Evolutionary conservation across 2,329 filamentous ascomycete genomes (phyloP), one percentile per base, ranked within the genome.

Genomic region (Graphium sp.): DNA sequence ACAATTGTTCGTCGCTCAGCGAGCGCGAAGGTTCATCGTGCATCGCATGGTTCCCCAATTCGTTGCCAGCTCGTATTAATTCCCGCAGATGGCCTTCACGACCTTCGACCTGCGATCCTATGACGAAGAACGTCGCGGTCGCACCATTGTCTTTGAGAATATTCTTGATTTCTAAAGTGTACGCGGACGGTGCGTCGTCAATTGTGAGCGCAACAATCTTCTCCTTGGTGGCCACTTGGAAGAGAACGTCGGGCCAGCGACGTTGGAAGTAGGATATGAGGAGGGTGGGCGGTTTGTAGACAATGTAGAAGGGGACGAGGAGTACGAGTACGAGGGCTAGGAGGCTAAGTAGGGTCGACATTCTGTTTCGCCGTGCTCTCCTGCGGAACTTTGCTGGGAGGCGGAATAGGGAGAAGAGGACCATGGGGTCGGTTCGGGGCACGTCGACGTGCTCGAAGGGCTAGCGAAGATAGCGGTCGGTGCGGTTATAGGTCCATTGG

Each of bases 1-100:
- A 52, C 2, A 93, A 63, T 35, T 66, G 60, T 1, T 53, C 54
- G 29, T 73, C 60, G 22, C 58, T 50, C 16, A 92, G 57, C 1
- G 57, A 56, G 24, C 66, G 60, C 7, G 74, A 76, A 1, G 82
- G 72, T 55, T 89, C 81, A 50, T 93, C 84, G 47, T 73, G 67
- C 81, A 89, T 85, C 7, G 79, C 84, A 50, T 93, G 84, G 52
- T 93, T 93, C 15, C 68, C 84, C 4, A 93, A 58, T 55, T 84
- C 78, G 47, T 78, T 68, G 14, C 73, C 74, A 27, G 52, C 56
- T 21, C 56, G 53, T n/a, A 80, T 56, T 2, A 79, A 54, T 22
- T 66, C 56, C 24, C 60, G 50, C 18, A 83, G 56, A 4, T 62
- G 49, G 5, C 56, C 52, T 42, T 74, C 62, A 4, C 55, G 49